These are phyloP conservation scores for Borovskyia barvae DNA, from an alignment of 208 protist genomes.

Conservation along the genomic window DNA sequence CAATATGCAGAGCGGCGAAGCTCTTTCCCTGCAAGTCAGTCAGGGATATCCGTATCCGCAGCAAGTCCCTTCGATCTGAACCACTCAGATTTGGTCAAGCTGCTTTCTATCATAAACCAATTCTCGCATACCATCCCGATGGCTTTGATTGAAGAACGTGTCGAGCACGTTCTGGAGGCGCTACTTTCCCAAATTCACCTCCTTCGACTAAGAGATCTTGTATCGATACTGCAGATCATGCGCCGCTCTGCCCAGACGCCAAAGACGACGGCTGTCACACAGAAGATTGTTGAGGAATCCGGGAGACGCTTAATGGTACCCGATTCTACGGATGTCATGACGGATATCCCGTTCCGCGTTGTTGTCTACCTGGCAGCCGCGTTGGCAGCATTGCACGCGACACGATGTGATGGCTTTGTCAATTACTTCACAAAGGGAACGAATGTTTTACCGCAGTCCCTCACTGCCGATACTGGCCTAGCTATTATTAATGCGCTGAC, in stretches of 20 bases:
- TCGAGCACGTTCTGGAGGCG: conserved; percentile 15
- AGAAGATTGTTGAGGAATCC: conserved; percentile 20
- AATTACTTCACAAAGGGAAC: conserved; percentile 27
- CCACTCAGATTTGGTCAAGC: conserved; percentile 31
- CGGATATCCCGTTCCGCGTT: conserved; percentile 28
- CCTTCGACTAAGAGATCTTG: conserved; percentile 27
- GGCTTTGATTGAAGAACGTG: conserved; percentile 2
- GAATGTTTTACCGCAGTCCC: conserved; percentile 7
- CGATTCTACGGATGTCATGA: not conserved
- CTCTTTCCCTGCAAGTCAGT: not conserved
- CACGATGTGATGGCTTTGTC: conserved; percentile 48
- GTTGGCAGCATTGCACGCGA: conserved; percentile 54
- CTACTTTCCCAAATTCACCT: conserved; percentile 3
- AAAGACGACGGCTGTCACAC: conserved; percentile 23
- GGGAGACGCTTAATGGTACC: conserved; percentile 15
- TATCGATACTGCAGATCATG: conserved; percentile 51
- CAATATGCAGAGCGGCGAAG: conserved; percentile 21
- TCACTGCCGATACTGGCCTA: conserved; percentile 39
- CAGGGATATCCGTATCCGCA: not conserved
- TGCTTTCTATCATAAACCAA: conserved; percentile 43
- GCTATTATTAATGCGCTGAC: conserved; percentile 51
- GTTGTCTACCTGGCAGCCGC: conserved; percentile 52
- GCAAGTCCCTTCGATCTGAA: conserved; percentile 21
- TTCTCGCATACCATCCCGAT: conserved; percentile 1
- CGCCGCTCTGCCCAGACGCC: conserved; percentile 36